These are phyloP conservation scores for Claviceps digitariae DNA, from an alignment of 2,329 filamentous ascomycete genomes.

Conservation along the genomic window DNA sequence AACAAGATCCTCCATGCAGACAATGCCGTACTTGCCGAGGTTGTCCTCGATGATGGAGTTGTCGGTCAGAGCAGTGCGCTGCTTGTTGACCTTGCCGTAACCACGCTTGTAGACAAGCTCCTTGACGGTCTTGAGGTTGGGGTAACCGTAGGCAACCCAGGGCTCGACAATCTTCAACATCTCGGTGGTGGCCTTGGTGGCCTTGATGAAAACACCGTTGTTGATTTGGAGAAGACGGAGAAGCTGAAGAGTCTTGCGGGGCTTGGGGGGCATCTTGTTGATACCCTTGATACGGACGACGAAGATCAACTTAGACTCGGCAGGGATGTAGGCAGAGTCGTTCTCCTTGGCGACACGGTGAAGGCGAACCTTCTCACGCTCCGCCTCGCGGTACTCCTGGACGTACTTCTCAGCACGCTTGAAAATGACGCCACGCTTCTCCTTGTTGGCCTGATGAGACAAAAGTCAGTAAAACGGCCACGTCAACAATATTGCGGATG, in stretches of 20 bases:
- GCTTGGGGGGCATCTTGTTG: conserved; percentile 99
- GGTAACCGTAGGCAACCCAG: conserved; percentile 98
- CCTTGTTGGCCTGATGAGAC: conserved; percentile 77
- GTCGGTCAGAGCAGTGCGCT: conserved; percentile 91
- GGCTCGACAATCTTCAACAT: conserved; percentile 98
- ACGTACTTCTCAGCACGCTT: conserved; percentile 99
- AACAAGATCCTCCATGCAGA: conserved; percentile 98
- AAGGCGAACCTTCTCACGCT: conserved; percentile 97
- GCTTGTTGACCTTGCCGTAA: conserved; percentile 98
- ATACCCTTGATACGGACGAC: conserved; percentile 99
- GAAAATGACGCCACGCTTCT: conserved; percentile 98
- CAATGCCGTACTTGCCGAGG: conserved; percentile 96
- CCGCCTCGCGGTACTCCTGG: conserved; percentile 95
- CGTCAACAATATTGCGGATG: conserved; percentile 9
- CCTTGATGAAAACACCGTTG: conserved; percentile 95
- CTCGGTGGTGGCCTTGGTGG: conserved; percentile 95
- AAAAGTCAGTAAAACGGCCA: conserved; percentile 23
- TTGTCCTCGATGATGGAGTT: conserved; percentile 94
- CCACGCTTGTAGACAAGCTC: conserved; percentile 99
- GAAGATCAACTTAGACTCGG: conserved; percentile 94
- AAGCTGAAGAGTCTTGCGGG: conserved; percentile 98
- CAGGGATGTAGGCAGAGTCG: conserved; percentile 87
- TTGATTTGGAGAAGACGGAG: conserved; percentile 99
- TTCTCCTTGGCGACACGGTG: conserved; percentile 78
- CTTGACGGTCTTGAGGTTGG: conserved; percentile 97